A percentile compares a stretch with the other conserved stretches of the same genome.
These are phyloP conservation scores for Gossypioides kirkii DNA, from an alignment of 345 rosid species.

Conservation along the genomic window DNA sequence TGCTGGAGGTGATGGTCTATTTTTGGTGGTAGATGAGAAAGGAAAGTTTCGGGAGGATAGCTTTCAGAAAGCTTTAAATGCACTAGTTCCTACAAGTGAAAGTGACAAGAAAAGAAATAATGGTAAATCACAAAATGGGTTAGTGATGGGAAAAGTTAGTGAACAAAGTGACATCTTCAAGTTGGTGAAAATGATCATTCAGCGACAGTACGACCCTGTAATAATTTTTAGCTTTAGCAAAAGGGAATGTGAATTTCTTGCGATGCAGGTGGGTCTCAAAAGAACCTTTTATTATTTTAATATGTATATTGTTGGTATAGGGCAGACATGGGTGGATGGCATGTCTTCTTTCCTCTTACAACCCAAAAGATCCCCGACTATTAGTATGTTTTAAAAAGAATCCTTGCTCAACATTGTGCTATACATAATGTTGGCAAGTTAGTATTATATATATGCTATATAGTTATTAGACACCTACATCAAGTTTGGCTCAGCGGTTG, in stretches of 20 bases:
- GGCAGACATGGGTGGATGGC: not conserved
- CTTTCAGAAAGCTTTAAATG: slow-evolving; percentile 90
- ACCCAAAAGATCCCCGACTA: not conserved
- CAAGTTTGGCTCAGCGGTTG: not conserved
- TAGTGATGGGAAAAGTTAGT: slow-evolving; percentile 64
- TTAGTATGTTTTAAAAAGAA: not conserved
- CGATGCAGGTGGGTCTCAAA: slow-evolving; percentile 68
- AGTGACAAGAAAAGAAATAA: slow-evolving; percentile 67
- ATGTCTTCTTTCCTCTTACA: not conserved
- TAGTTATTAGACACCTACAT: not conserved
- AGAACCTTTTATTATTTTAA: not conserved
- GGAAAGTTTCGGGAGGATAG: slow-evolving; percentile 88
- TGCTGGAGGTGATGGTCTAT: slow-evolving; percentile 87
- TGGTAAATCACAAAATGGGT: slow-evolving; percentile 71
- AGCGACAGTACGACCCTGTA: slow-evolving; percentile 94
- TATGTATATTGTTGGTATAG: not conserved
- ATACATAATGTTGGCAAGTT: not conserved
- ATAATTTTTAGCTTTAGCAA: slow-evolving; percentile 96
- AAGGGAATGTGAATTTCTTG: slow-evolving; percentile 95
- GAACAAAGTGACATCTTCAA: slow-evolving; percentile 97
- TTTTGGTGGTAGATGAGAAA: slow-evolving; percentile 90
- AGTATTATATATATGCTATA: not conserved
- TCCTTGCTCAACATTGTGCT: not conserved
- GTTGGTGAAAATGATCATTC: slow-evolving; percentile 96
- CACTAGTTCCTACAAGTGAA: slow-evolving; percentile 69